Evolutionary conservation across 2,329 filamentous ascomycete genomes (phyloP), one percentile per base, ranked within the genome.

Genomic region (Cyphellophora attinorum): DNA sequence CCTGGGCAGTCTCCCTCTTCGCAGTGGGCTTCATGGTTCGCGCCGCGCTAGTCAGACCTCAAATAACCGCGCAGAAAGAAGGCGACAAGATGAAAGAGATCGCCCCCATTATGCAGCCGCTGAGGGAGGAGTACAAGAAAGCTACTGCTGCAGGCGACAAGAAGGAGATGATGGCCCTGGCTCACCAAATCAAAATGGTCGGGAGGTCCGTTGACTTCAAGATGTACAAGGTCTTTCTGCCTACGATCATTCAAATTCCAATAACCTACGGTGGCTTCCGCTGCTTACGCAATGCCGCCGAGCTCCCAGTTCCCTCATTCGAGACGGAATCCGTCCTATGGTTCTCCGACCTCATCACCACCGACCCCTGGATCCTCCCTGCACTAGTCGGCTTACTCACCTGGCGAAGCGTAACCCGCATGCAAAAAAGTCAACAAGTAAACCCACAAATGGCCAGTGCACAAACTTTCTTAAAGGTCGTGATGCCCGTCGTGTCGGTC

Each of bases 251-350:
- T 2, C 76, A 82, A 49, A 59, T 81, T 10, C 78, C 86, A 4
- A 66, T 93, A 44, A 82, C 81, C 41, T 85, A 77, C 56, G 85
- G 86, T 49, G 78, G 81, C 40, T 96, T 89, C 67, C 76, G 82
- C 40, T 65, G 89, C 29, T 57, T 93, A 44, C 71, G 75, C 34
- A 78, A 70, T 46, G 93, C 94, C 81, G 60, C 75, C 1, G 57
- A 67, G 14, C 62, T 96, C 31, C 89, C 89, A 3, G 85, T 95
- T 4, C 89, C 89, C 0, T 79, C 76, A 1, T 58, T 96, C 45
- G 73, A 83, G 48, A 64, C 61, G 1, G 83, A 82, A 19, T 79
- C 83, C 3, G 60, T 78, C 21, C 60, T 78, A 27, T 98, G 91
- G 91, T 73, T 96, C 46, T 60, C 65, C 2, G 82, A 96, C 56